These are phyloP conservation scores for Calonectria hongkongensis DNA, from an alignment of 2,329 filamentous ascomycete genomes.

Conservation along the genomic window DNA sequence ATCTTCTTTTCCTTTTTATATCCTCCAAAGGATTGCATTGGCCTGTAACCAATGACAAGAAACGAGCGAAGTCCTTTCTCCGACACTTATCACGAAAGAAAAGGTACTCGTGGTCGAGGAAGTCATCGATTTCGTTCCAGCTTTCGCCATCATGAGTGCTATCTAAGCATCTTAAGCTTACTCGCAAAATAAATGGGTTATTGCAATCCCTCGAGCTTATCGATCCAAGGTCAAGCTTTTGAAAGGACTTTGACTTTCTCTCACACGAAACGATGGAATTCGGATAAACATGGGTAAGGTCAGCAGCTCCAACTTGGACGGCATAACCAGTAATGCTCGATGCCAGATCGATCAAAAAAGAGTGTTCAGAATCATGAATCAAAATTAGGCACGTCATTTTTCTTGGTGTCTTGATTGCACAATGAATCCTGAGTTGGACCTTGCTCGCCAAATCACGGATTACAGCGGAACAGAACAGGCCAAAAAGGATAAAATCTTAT, in stretches of 20 bases:
- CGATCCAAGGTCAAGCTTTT: background rate
- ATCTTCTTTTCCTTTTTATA: conserved; percentile 39
- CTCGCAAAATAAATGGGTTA: background rate
- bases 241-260: background rate
- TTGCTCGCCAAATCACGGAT: conserved; percentile 5
- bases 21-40: conserved; percentile 27
- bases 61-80: conserved; percentile 36
- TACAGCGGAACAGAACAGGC: background rate
- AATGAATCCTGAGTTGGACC: background rate
- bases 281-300: background rate
- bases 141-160: background rate
- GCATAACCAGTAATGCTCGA: conserved; percentile 38
- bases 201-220: background rate
- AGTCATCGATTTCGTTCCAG: background rate
- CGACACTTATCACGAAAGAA: conserved; percentile 35
- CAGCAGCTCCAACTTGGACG: background rate
- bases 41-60: conserved; percentile 38
- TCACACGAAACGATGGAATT: conserved; percentile 24
- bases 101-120: conserved; percentile 40
- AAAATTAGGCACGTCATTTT: conserved; percentile 38
- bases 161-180: conserved; percentile 25
- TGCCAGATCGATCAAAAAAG: conserved; percentile 37
- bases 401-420: background rate
- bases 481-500: conserved; percentile 39
- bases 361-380: conserved; percentile 25